Conservation (phyloP, 2,329 filamentous ascomycete species). For the Tolypocladium ophioglossoides region DNA sequence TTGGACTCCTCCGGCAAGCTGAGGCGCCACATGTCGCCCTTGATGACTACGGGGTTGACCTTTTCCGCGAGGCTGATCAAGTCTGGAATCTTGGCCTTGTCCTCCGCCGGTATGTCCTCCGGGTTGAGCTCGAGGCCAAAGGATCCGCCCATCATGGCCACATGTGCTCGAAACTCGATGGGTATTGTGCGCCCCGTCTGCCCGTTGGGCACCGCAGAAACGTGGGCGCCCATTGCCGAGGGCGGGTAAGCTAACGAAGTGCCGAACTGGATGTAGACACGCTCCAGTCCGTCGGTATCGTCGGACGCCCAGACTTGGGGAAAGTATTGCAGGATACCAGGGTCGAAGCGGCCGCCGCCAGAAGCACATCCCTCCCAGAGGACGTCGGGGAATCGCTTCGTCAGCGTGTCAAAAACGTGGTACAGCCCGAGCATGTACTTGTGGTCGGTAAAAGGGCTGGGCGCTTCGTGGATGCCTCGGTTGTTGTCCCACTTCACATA, state of each 20-base stretch:
- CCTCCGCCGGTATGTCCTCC: slow-evolving; percentile 34
- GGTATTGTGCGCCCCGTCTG: slow-evolving; percentile 44
- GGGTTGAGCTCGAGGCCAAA: slow-evolving; percentile 57
- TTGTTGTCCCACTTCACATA: slow-evolving; percentile 65
- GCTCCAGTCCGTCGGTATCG: slow-evolving; percentile 51
- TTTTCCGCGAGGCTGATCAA: slow-evolving; percentile 43
- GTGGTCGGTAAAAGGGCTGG: slow-evolving; percentile 42
- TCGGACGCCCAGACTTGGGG: slow-evolving; percentile 57
- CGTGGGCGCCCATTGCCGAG: slow-evolving; percentile 54
- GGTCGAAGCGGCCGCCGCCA: slow-evolving; percentile 54
- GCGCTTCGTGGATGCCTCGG: slow-evolving; percentile 49
- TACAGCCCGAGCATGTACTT: slow-evolving; percentile 55
- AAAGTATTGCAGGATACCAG: slow-evolving; percentile 53
- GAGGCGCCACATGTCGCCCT: slow-evolving; percentile 49
- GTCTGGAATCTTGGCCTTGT: slow-evolving; percentile 40
- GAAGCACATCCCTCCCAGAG: slow-evolving; percentile 58
- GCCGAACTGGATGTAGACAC: slow-evolving; percentile 52
- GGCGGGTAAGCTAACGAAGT: slow-evolving; percentile 53
- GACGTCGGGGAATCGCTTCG: slow-evolving; percentile 47
- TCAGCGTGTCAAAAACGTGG: slow-evolving; percentile 48
- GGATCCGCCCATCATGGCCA: slow-evolving; percentile 58
- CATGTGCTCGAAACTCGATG: slow-evolving; percentile 50
- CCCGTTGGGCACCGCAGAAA: slow-evolving; percentile 50
- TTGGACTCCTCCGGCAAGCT: slow-evolving; percentile 47
- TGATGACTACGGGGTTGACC: slow-evolving; percentile 48